Evolutionary conservation across 2,329 filamentous ascomycete species (phyloP).

Genomic region (Volutella citrinella): DNA sequence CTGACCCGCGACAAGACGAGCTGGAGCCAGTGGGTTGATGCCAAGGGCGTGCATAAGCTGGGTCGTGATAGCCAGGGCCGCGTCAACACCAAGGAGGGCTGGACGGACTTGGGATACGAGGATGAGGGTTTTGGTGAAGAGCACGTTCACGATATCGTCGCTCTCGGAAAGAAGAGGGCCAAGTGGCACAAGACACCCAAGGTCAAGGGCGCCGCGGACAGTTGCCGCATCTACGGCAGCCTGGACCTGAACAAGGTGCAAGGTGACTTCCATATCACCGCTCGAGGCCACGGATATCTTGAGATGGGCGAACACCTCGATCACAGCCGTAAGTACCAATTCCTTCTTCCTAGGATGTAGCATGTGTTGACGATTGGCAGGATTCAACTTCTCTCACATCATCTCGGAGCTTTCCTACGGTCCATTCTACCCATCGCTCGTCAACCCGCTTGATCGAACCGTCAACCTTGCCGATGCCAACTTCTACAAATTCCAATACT

Average conservation of each 20-base stretch:
- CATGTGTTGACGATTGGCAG: constrained; percentile 40
- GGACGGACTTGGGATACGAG: constrained; percentile 42
- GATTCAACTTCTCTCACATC: constrained; percentile 97
- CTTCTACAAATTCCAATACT: constrained; percentile 99
- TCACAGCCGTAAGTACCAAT: constrained; percentile 62
- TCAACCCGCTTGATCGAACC: constrained; percentile 92
- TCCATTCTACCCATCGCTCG: constrained; percentile 89
- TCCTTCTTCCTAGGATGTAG: too few relatives aligned
- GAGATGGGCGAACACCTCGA: constrained; percentile 77
- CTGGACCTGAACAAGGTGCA: constrained; percentile 95
- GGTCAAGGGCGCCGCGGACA: constrained; percentile 60
- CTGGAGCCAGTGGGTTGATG: constrained; percentile 79
- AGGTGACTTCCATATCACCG: constrained; percentile 97
- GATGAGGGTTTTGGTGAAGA: constrained; percentile 73
- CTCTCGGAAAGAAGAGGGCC: constrained; percentile 59
- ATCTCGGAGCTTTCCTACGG: constrained; percentile 96
- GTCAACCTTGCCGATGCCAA: constrained; percentile 69
- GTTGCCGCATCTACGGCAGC: constrained; percentile 86
- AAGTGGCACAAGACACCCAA: constrained; percentile 75
- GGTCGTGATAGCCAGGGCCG: constrained; percentile 54
- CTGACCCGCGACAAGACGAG: constrained; percentile 73
- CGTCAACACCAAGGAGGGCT: constrained; percentile 55
- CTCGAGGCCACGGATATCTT: constrained; percentile 89
- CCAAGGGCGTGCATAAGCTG: constrained; percentile 61
- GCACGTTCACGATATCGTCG: constrained; percentile 88